Evolutionary conservation across 306 rosid genomes (phyloP), one percentile per base, ranked within the genome.

Genomic region (Hylodesmum podocarpum): DNA sequence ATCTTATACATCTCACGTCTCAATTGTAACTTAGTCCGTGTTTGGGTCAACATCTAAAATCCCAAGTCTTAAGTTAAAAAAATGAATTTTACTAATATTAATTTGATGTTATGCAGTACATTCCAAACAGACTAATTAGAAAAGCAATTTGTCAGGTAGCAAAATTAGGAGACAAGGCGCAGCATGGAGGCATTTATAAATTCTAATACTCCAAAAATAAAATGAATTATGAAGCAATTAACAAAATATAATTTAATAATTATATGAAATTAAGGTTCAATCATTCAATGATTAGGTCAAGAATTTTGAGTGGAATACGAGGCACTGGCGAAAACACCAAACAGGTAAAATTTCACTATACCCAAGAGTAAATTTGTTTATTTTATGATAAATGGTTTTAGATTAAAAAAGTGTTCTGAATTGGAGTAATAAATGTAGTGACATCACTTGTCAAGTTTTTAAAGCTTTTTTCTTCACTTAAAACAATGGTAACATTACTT

Each of bases 231-330:
- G 15, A 14, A 43, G 25, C 64, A 55, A 16, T 37, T 33, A 41
- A 34, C 5, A 18, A 70, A 39, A n/a, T 6, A 2, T n/a, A n/a
- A n/a, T n/a, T n/a, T n/a, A 15, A 33, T 66, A 14, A 2, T 59
- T n/a, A 37, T 41, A 14, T 1, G 22, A 47, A 36, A 43, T 57
- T 50, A 13, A 44, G 75, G 29, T 88, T 88, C 92, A 88, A 87
- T 84, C 84, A 18, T 31, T 64, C 44, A 78, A 86, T 90, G 84
- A 90, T 87, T 83, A 82, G 75, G 2, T 22, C 58, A 54, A 84
- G 86, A 80, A 82, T 80, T 82, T 59, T 18, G 78, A 80, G 88
- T 76, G 86, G 85, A 75, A 87, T 64, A 84, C 85, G 87, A 81
- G 86, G 87, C 85, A 76, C 7, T 25, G 24, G 36, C 80, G 34